Conservation (phyloP, 208 protist species). For the Trypanosoma congolense region DNA sequence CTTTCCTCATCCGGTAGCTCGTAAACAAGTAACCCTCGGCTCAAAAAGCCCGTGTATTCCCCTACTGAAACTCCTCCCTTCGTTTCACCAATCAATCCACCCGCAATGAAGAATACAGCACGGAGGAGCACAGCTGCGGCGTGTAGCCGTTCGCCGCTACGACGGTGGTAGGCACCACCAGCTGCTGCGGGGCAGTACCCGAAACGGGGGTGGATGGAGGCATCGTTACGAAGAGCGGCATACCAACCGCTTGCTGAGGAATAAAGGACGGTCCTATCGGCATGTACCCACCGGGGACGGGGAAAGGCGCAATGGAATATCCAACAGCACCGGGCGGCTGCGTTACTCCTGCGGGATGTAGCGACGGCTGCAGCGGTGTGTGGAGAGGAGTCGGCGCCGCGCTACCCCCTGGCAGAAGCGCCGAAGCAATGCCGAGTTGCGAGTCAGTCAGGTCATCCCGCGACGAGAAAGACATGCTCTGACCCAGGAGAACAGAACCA, state of each 20-base stretch:
- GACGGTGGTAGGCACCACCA: constrained; percentile 16
- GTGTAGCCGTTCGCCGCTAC: constrained; percentile 8
- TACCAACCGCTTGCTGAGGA: constrained; percentile 7
- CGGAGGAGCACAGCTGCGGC: constrained; percentile 7
- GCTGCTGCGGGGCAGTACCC: constrained; percentile 2
- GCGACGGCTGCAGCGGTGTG: not conserved
- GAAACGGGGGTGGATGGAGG: not conserved
- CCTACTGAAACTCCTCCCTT: not conserved
- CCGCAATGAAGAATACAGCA: constrained; percentile 7
- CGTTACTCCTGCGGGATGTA: constrained; percentile 4
- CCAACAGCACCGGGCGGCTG: constrained; percentile 1
- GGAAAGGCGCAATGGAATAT: constrained; percentile 5
- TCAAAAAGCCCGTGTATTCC: not conserved
- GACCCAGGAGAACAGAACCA: not conserved
- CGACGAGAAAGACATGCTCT: constrained; percentile 1
- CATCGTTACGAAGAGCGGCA: constrained; percentile 17
- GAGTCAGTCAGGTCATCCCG: constrained; percentile 1
- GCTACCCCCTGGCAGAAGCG: not conserved
- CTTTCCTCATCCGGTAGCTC: too few relatives aligned
- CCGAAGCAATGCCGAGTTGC: not conserved
- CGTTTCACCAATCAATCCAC: not conserved
- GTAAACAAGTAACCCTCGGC: too few relatives aligned
- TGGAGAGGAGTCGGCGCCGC: not conserved
- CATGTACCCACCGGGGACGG: constrained; percentile 8
- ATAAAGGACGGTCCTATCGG: not conserved